Conservation (phyloP, 1,284 basidiomycete genomes). For the Rugosomyces carneus region DNA sequence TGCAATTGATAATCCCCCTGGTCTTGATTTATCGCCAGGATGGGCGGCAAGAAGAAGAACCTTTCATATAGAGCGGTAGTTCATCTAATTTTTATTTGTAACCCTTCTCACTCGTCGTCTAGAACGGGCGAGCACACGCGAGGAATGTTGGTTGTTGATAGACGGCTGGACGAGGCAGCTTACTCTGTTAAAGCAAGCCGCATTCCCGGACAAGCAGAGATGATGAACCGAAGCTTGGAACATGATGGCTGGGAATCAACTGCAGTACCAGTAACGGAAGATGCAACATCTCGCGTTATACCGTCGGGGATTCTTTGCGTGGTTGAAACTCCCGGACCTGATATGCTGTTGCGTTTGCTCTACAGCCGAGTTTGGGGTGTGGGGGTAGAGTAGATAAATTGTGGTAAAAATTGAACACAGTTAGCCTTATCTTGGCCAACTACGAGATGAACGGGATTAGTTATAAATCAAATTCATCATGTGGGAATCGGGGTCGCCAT, state of each 20-base stretch:
- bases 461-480: slow-evolving; percentile 17
- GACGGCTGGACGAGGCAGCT: slow-evolving; percentile 51
- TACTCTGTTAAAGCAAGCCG: slow-evolving; percentile 61
- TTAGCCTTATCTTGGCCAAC: slow-evolving; percentile 6
- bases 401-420: no score
- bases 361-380: slow-evolving; percentile 55
- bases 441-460: slow-evolving; percentile 13
- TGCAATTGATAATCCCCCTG: slow-evolving; percentile 61
- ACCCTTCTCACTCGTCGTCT: slow-evolving; percentile 4
- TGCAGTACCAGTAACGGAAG: slow-evolving; percentile 42
- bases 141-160: slow-evolving; percentile 72
- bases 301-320: slow-evolving; percentile 46
- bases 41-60: slow-evolving; percentile 50
- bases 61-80: slow-evolving; percentile 66
- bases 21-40: slow-evolving; percentile 29
- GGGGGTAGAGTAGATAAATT: neutral
- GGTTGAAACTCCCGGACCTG: slow-evolving; percentile 51
- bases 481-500: slow-evolving; percentile 19
- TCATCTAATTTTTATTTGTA: neutral
- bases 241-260: slow-evolving; percentile 42
- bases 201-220: slow-evolving; percentile 49
- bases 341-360: slow-evolving; percentile 41
- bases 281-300: slow-evolving; percentile 29
- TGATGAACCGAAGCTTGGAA: slow-evolving; percentile 32
- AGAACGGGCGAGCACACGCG: slow-evolving; percentile 54